Percentiles rank a stretch among this genome's conserved stretches.
These are phyloP conservation scores for Ogataea nonfermentans DNA, from an alignment of 805 yeast genomes.

Conservation along the genomic window DNA sequence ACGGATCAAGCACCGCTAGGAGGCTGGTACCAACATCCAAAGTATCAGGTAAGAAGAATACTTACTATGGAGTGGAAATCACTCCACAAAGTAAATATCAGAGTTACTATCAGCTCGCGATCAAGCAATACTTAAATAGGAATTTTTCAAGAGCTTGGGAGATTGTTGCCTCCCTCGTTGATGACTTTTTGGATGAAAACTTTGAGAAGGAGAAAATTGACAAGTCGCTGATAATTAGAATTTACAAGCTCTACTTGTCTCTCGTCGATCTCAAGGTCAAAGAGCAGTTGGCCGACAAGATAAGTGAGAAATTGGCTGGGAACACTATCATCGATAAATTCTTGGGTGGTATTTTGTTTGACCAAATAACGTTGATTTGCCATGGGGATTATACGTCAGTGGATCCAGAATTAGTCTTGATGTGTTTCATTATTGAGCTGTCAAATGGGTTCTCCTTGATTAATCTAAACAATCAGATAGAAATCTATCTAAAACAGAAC, in stretches of 20 bases:
- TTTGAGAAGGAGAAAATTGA: slow-evolving; percentile 7
- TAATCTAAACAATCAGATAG: slow-evolving; percentile 26
- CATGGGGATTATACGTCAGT: slow-evolving; percentile 9
- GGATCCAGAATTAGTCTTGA: slow-evolving; percentile 30
- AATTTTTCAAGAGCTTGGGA: slow-evolving; percentile 31
- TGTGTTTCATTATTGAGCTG: slow-evolving; percentile 33
- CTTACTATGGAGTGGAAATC: slow-evolving; percentile 11
- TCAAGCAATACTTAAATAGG: slow-evolving; percentile 40
- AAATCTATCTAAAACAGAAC: slow-evolving; percentile 17
- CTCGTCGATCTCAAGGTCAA: slow-evolving; percentile 31
- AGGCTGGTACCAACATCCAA: background rate
- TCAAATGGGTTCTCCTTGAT: slow-evolving; percentile 26
- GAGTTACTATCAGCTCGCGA: slow-evolving; percentile 38
- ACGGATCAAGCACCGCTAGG: background rate
- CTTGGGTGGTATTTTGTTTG: slow-evolving; percentile 23
- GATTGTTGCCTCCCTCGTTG: slow-evolving; percentile 22
- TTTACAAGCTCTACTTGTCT: slow-evolving; percentile 31
- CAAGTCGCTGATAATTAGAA: slow-evolving; percentile 17
- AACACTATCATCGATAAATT: slow-evolving; percentile 15
- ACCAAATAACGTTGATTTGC: slow-evolving; percentile 20
- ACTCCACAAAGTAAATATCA: slow-evolving; percentile 18
- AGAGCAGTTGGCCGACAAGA: slow-evolving; percentile 5
- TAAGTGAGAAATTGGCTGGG: background rate
- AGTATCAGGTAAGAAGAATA: background rate
- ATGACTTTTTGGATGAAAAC: slow-evolving; percentile 11